A percentile compares a stretch with the other conserved stretches of the same genome.
These are phyloP conservation scores for Dothidotthia symphoricarpi DNA, from an alignment of 2,329 filamentous ascomycete species.

Conservation along the genomic window DNA sequence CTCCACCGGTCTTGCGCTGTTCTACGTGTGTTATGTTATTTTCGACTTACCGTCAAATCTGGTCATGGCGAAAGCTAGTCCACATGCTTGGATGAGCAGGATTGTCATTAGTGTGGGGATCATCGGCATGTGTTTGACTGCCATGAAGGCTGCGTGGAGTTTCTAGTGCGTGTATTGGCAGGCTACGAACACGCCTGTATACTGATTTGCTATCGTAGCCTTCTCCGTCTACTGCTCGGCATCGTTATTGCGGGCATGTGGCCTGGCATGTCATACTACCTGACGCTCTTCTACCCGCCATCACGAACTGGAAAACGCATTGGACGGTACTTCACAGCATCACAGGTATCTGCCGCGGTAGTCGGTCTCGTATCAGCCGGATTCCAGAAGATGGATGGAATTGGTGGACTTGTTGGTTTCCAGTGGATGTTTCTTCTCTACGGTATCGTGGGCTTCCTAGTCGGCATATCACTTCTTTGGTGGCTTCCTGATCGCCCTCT, in stretches of 20 bases:
- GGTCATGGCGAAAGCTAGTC: slow-evolving; percentile 80
- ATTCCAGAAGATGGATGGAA: slow-evolving; percentile 86
- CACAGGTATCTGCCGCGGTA: slow-evolving; percentile 84
- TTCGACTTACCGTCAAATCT: slow-evolving; percentile 89
- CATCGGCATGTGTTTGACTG: slow-evolving; percentile 79
- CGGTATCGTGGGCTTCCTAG: slow-evolving; percentile 69
- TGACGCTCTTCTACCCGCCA: slow-evolving; percentile 88
- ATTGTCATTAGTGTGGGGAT: slow-evolving; percentile 86
- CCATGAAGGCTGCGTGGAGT: slow-evolving; percentile 79
- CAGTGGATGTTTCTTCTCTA: slow-evolving; percentile 94
- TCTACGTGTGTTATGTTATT: slow-evolving; percentile 89
- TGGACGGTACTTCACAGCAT: slow-evolving; percentile 83
- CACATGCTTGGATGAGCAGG: slow-evolving; percentile 86
- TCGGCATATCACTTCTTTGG: slow-evolving; percentile 76
- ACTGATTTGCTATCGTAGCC: slow-evolving; percentile 32
- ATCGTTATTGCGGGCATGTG: slow-evolving; percentile 91
- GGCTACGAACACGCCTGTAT: too few relatives aligned
- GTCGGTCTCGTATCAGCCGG: slow-evolving; percentile 87
- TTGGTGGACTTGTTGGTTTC: slow-evolving; percentile 73
- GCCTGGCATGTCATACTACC: slow-evolving; percentile 91
- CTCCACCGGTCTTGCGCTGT: slow-evolving; percentile 79
- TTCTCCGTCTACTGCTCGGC: slow-evolving; percentile 81
- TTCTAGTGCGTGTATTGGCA: slow-evolving; percentile 59
- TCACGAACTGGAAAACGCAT: slow-evolving; percentile 84
- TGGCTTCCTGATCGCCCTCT: slow-evolving; percentile 85